phyloP scores from a whole-genome alignment of 306 rosid species.

The Argentina anserina region DNA sequence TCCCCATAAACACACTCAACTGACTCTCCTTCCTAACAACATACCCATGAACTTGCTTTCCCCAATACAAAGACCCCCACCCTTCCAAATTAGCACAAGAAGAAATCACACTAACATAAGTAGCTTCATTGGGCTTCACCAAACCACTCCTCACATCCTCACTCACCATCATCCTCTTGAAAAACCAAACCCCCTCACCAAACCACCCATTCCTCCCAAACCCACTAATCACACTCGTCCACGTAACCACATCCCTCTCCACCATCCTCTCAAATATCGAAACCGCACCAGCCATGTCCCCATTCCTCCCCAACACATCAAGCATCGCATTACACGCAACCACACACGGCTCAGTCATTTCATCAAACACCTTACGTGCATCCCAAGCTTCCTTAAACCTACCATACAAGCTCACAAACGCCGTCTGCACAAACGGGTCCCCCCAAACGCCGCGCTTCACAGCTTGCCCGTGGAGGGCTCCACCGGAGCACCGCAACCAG shows the following conservation, averaged over 20 bases:
- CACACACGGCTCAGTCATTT: slow-evolving; percentile 44
- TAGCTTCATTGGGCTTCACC: slow-evolving; percentile 75
- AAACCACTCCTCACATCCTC: slow-evolving; percentile 36
- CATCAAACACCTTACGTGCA: slow-evolving; percentile 72
- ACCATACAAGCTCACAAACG: slow-evolving; percentile 42
- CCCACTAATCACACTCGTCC: slow-evolving; percentile 69
- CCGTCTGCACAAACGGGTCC: slow-evolving; percentile 58
- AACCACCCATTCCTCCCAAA: slow-evolving; percentile 42
- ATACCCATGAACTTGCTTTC: slow-evolving; percentile 61
- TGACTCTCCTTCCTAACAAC: slow-evolving; percentile 31
- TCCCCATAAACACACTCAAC: slow-evolving; percentile 51
- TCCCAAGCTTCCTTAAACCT: slow-evolving; percentile 17
- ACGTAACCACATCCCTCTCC: slow-evolving; percentile 57
- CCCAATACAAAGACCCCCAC: slow-evolving; percentile 46
- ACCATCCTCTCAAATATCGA: slow-evolving; percentile 45
- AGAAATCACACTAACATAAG: slow-evolving; percentile 59
- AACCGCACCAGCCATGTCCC: slow-evolving; percentile 52
- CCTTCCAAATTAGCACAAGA: slow-evolving; percentile 52
- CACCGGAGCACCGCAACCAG: background rate
- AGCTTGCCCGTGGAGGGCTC: slow-evolving; percentile 54
- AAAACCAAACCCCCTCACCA: slow-evolving; percentile 43
- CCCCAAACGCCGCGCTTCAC: slow-evolving; percentile 41
- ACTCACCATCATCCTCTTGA: slow-evolving; percentile 46
- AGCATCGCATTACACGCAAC: slow-evolving; percentile 67
- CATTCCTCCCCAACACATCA: slow-evolving; percentile 56